Evolutionary conservation across 176 grass and related monocot genomes (phyloP).

Genomic region (Bolboschoenus planiculmis): DNA sequence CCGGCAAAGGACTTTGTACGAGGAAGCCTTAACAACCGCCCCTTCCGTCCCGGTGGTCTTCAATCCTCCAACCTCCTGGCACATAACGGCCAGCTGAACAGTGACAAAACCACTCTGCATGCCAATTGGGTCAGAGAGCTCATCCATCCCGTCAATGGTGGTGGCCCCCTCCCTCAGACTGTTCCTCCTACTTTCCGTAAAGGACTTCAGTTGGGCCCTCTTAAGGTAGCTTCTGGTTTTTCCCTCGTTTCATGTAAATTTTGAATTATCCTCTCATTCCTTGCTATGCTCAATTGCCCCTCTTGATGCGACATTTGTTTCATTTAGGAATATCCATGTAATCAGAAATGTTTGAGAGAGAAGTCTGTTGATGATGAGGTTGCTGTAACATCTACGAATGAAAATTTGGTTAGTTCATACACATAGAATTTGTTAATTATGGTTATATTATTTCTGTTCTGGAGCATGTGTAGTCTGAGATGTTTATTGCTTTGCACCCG

Average conservation of each 20-base stretch:
- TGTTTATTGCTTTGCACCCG: background rate
- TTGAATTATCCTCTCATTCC: background rate
- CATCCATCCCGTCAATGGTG: slow-evolving; percentile 27
- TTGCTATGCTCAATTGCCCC: background rate
- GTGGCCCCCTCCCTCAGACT: slow-evolving; percentile 14
- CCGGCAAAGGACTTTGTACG: slow-evolving; percentile 77
- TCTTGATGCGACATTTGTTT: background rate
- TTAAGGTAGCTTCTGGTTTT: slow-evolving; percentile 53
- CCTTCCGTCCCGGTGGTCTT: slow-evolving; percentile 69
- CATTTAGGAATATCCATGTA: slow-evolving; percentile 58
- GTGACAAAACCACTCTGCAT: slow-evolving; percentile 28
- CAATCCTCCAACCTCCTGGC: background rate
- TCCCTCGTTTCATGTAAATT: background rate
- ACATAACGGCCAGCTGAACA: slow-evolving; percentile 37
- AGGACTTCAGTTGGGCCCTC: slow-evolving; percentile 61
- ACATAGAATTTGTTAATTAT: background rate
- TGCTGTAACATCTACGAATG: slow-evolving; percentile 16
- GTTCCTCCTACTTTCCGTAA: slow-evolving; percentile 64
- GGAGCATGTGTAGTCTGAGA: background rate
- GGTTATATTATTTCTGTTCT: slow-evolving; percentile 9
- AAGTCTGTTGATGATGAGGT: slow-evolving; percentile 25
- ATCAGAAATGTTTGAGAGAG: slow-evolving; percentile 37
- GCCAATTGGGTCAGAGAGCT: slow-evolving; percentile 71
- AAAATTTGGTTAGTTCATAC: slow-evolving; percentile 31
- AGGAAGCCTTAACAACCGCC: slow-evolving; percentile 74